phyloP scores from a whole-genome alignment of 2,329 filamentous ascomycete genomes.

The Colletotrichum brevisporum region DNA sequence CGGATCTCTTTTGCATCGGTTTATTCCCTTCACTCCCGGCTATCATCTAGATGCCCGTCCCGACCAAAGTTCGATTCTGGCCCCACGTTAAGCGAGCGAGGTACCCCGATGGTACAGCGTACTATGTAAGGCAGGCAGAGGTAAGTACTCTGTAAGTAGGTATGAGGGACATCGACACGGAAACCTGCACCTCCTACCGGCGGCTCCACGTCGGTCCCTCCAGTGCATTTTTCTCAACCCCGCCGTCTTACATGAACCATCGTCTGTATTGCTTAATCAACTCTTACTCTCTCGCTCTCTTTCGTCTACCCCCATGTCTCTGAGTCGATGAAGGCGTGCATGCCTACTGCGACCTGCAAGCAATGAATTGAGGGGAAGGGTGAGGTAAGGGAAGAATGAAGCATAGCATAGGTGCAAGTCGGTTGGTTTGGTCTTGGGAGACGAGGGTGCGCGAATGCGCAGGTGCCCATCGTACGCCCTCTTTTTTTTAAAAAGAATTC shows the following conservation, averaged over 20 bases:
- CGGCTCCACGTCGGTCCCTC: conserved; percentile 17
- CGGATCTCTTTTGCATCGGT: conserved; percentile 27
- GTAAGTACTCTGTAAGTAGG: too few relatives aligned
- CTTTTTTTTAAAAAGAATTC: neutral
- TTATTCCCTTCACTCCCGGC: conserved; percentile 5
- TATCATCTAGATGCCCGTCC: neutral
- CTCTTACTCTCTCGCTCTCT: conserved; percentile 4
- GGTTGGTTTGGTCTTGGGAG: neutral
- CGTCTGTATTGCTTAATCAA: conserved; percentile 11
- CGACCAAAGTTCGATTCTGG: neutral
- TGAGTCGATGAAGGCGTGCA: neutral
- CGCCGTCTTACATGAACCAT: conserved; percentile 31
- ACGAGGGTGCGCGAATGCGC: neutral
- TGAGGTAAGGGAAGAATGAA: neutral
- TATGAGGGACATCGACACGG: neutral
- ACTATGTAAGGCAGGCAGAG: too few relatives aligned
- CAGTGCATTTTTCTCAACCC: conserved; percentile 4
- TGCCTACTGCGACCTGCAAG: neutral
- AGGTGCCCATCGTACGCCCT: conserved; percentile 1
- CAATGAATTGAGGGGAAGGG: neutral
- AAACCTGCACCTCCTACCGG: conserved; percentile 12
- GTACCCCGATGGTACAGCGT: too few relatives aligned
- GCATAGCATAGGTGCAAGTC: neutral
- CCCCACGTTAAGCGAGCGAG: neutral
- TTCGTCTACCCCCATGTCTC: neutral